Conservation (phyloP, 257 asterid species). For the Solanum boliviense region DNA sequence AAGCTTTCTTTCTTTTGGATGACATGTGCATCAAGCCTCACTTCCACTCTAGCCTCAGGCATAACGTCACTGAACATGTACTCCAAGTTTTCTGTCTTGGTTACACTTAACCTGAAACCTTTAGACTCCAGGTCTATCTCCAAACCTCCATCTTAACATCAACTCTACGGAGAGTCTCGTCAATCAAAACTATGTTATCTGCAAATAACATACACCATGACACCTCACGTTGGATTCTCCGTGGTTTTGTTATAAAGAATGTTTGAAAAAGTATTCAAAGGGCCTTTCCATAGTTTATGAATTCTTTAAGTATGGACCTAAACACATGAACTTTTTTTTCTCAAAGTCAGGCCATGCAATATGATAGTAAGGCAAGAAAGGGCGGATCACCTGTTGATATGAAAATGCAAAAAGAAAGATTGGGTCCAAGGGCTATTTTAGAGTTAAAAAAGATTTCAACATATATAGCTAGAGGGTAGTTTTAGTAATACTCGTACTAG, state of each 20-base stretch:
- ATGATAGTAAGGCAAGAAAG: background rate
- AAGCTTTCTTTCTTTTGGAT: background rate
- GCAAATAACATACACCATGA: background rate
- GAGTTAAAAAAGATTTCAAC: background rate
- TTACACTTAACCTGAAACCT: background rate
- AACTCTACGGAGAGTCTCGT: background rate
- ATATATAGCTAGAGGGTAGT: background rate
- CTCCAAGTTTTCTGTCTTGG: background rate
- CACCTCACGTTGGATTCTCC: background rate
- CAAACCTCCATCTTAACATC: background rate
- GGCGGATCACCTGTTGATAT: background rate
- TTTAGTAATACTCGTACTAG: background rate
- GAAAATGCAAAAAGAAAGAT: background rate
- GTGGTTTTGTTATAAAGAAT: background rate
- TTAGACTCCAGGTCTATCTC: background rate
- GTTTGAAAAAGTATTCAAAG: background rate
- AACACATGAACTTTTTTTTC: background rate
- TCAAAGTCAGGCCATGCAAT: background rate
- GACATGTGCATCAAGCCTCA: background rate
- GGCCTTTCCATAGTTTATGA: background rate
- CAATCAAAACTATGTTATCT: background rate
- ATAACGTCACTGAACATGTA: background rate
- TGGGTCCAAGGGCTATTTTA: background rate
- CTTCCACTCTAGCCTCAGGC: background rate
- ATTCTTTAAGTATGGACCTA: background rate